Evolutionary conservation across 1,284 basidiomycete genomes (phyloP), one percentile per base, ranked within the genome.

Genomic region (Vanrija sp.): DNA sequence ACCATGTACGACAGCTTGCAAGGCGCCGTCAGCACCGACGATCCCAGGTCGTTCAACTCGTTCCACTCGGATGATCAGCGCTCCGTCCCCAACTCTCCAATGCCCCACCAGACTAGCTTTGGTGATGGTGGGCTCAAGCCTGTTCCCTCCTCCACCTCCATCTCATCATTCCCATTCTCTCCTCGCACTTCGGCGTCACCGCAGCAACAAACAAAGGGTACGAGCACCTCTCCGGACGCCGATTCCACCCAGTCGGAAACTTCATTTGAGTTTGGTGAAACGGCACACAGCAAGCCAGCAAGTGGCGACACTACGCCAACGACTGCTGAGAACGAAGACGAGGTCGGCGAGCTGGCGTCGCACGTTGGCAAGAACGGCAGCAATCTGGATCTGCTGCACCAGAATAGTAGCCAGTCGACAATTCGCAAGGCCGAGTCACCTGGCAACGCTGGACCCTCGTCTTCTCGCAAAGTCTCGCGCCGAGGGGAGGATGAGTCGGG

Each of bases 351-450:
- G 34, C 14, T 34, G 34, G 34, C 34, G 9, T 34, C 34, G 34
- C 34, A 12, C 10, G 34, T 29, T 1, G 43, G 49, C n/a, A 45
- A 65, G n/a, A 52, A 57, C 23, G 51, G 65, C 15, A 53, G 63
- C 21, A 52, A 60, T 2, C 54, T 74, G 7, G 66, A 74, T 49
- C 46, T 72, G 5, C 51, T 66, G 23, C 76, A 79, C 56, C 67
- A 65, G 21, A 79, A 79, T 55, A 71, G 67, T 34, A 77, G 74
- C 34, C 75, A 80, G 52, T 66, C 75, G n/a, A 80, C 79, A 0
- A 78, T 80, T 29, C 58, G 68, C 21, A 68, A 71, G 46, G 43
- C 26, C 54, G 64, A 5, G 50, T 58, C 15, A 40, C 53, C 6
- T 28, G 54, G 54, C 15, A 44, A 51, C 43, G 38, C 49, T 51